These are phyloP conservation scores for Daldinia concentrica DNA, from an alignment of 495 filamentous ascomycete species.

Conservation along the genomic window DNA sequence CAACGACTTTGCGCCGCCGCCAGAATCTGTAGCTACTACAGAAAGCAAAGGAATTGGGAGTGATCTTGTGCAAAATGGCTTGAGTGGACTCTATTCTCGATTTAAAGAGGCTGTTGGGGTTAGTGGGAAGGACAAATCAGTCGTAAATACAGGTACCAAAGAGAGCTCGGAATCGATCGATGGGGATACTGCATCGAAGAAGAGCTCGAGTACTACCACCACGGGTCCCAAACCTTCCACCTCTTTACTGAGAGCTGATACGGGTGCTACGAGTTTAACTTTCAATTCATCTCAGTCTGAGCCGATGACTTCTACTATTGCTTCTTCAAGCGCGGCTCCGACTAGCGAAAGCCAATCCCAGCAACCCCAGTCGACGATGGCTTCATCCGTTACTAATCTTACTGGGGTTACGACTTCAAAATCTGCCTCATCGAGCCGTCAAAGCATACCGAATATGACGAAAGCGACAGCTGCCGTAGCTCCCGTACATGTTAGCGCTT, in stretches of 20 bases:
- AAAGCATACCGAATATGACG: conserved; percentile 60
- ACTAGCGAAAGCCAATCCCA: conserved; percentile 52
- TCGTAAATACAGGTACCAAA: conserved; percentile 1
- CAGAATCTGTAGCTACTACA: conserved; percentile 57
- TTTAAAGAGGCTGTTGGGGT: conserved; percentile 79
- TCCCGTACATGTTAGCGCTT: conserved; percentile 65
- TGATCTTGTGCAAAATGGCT: conserved; percentile 79
- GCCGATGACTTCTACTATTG: conserved; percentile 48
- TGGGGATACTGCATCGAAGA: conserved; percentile 51
- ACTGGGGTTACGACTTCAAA: conserved; percentile 57
- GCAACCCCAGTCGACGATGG: conserved; percentile 60
- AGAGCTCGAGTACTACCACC: conserved; percentile 49
- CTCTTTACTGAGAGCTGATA: conserved; percentile 49
- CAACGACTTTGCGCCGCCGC: conserved; percentile 80
- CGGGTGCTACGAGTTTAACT: conserved; percentile 48
- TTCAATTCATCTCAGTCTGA: conserved; percentile 51
- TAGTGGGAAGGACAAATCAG: conserved; percentile 66
- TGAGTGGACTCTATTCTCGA: conserved; percentile 86
- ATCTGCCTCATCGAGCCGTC: conserved; percentile 58
- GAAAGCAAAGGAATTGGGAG: conserved; percentile 75
- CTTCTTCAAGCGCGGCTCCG: conserved; percentile 48
- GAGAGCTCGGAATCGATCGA: conserved; percentile 50
- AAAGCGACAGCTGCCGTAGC: conserved; percentile 57
- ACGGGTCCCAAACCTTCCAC: conserved; percentile 52
- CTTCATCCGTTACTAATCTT: conserved; percentile 64